A percentile compares a stretch with the other conserved stretches of the same genome.
Evolutionary conservation across 2,329 filamentous ascomycete species (phyloP).

Genomic region (Verticillium dahliae): DNA sequence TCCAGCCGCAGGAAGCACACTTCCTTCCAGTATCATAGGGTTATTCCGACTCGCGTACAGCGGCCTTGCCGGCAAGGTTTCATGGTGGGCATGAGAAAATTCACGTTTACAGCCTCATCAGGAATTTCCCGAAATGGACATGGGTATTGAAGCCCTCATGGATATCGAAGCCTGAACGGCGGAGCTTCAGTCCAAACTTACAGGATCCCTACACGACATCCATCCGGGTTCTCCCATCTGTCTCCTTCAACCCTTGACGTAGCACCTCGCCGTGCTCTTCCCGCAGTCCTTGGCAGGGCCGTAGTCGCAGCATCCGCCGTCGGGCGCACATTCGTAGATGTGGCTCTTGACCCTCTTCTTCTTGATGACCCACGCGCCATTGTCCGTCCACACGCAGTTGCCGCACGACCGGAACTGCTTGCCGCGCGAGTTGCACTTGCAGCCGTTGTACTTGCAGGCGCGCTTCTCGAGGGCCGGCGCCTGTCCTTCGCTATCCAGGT

Average conservation of each 20-base stretch:
- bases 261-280: constrained; percentile 3
- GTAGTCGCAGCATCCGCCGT: constrained; percentile 15
- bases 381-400: constrained; percentile 14
- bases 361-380: constrained; percentile 10
- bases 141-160: too few species aligned
- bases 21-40: too few species aligned
- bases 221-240: too few species aligned
- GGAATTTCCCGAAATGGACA: too few species aligned
- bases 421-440: constrained; percentile 16
- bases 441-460: constrained; percentile 11
- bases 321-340: constrained; percentile 17
- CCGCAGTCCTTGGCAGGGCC: constrained; percentile 14
- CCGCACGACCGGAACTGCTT: constrained; percentile 16
- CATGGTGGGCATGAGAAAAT: too few species aligned
- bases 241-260: background rate
- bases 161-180: too few species aligned
- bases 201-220: too few species aligned
- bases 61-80: too few species aligned
- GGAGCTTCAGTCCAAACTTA: too few species aligned
- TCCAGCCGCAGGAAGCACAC: too few species aligned
- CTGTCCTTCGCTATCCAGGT: background rate
- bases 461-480: background rate
- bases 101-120: too few species aligned
- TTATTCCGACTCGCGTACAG: too few species aligned
- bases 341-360: constrained; percentile 13